Conservation (phyloP, 768 basidiomycete species). For the Thelephora ganbajun region DNA sequence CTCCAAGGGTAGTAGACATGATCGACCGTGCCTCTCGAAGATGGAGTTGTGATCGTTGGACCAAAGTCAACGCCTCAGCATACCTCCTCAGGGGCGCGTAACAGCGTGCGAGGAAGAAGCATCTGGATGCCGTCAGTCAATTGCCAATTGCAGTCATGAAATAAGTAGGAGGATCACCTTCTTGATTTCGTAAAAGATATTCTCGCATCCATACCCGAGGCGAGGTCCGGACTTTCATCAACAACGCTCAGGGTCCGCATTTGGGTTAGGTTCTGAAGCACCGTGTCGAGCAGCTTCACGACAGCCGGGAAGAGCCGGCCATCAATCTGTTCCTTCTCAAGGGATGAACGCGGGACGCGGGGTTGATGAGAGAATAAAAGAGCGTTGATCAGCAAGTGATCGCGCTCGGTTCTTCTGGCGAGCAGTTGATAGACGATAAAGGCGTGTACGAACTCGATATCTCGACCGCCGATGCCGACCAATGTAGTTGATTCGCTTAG, state of each 20-base stretch:
- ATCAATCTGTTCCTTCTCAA: slow-evolving; percentile 38
- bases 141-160: background rate
- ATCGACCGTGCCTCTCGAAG: slow-evolving; percentile 56
- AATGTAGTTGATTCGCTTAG: slow-evolving; percentile 27
- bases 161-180: slow-evolving; percentile 28
- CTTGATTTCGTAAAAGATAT: slow-evolving; percentile 62
- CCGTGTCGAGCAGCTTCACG: slow-evolving; percentile 78
- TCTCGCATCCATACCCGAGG: slow-evolving; percentile 64
- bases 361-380: slow-evolving; percentile 32
- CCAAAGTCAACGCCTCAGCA: slow-evolving; percentile 56
- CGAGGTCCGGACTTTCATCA: slow-evolving; percentile 77
- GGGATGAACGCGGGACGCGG: slow-evolving; percentile 7
- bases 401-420: slow-evolving; percentile 77
- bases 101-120: slow-evolving; percentile 62
- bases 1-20: slow-evolving; percentile 28
- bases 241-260: slow-evolving; percentile 76
- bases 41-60: slow-evolving; percentile 59
- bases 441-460: slow-evolving; percentile 74
- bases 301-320: slow-evolving; percentile 70
- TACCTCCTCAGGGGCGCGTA: slow-evolving; percentile 59
- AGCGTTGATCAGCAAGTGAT: slow-evolving; percentile 65
- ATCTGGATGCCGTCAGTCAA: slow-evolving; percentile 26
- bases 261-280: slow-evolving; percentile 73
- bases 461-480: slow-evolving; percentile 37
- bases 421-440: slow-evolving; percentile 84